Evolutionary conservation across 2,329 filamentous ascomycete genomes (phyloP).

Genomic region (Didymella arachidicola): DNA sequence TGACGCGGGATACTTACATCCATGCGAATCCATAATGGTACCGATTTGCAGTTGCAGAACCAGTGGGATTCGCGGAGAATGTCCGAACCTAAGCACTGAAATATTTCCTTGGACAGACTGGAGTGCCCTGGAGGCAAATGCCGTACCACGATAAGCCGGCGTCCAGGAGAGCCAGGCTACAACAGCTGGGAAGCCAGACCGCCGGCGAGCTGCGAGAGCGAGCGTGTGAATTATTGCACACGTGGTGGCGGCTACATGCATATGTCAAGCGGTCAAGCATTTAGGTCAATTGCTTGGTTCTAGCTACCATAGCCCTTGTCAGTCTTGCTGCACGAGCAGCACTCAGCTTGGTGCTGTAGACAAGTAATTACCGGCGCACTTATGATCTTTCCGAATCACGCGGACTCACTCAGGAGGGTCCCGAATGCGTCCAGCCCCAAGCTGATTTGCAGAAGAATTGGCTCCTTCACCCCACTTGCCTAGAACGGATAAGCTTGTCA

Average conservation of each 20-base stretch:
- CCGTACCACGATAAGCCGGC: not conserved
- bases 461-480: not conserved
- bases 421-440: not conserved
- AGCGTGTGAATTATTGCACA: not conserved
- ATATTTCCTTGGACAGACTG: not conserved
- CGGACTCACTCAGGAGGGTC: not conserved
- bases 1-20: slow-evolving; percentile 10
- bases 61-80: slow-evolving; percentile 2
- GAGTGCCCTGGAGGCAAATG: not conserved
- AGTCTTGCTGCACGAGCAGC: not conserved
- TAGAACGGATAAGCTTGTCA: not conserved
- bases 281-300: slow-evolving; percentile 4
- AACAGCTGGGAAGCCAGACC: not conserved
- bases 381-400: not conserved
- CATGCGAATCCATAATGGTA: not conserved
- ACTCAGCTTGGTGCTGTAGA: not conserved
- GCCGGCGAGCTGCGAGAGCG: not conserved
- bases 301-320: not conserved
- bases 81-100: not conserved
- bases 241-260: slow-evolving; percentile 2
- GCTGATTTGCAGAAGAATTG: not conserved
- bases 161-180: not conserved
- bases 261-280: slow-evolving; percentile 6
- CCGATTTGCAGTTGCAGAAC: not conserved
- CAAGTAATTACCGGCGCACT: not conserved